phyloP scores from a whole-genome alignment of 2,329 filamentous ascomycete species.

The Aureobasidium sp. region DNA sequence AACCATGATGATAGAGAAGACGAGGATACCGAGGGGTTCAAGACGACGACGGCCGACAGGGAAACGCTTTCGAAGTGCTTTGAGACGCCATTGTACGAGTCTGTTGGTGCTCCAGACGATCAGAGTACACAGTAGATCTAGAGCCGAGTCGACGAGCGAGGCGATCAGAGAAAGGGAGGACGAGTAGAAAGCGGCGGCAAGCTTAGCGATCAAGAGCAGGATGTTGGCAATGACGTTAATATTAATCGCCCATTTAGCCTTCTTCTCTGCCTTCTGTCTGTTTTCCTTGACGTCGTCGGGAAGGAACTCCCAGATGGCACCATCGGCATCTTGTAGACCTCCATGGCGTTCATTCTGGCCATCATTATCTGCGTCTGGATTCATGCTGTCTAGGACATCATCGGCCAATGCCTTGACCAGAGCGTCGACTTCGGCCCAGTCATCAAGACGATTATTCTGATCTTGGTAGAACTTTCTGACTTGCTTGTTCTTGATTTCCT shows the following conservation, averaged over 20 bases:
- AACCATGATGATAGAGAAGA: conserved; percentile 58
- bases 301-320: conserved; percentile 48
- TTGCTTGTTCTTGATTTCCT: conserved; percentile 47
- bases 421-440: conserved; percentile 54
- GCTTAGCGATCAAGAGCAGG: conserved; percentile 48
- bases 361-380: conserved; percentile 52
- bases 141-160: conserved; percentile 54
- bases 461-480: conserved; percentile 48
- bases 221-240: conserved; percentile 57
- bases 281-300: conserved; percentile 48
- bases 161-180: conserved; percentile 56
- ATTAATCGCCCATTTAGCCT: conserved; percentile 53
- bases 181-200: conserved; percentile 49
- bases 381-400: conserved; percentile 54
- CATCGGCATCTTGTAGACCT: conserved; percentile 42
- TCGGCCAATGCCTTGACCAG: conserved; percentile 51
- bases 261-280: conserved; percentile 40
- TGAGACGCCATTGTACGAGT: conserved; percentile 51
- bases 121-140: conserved; percentile 54
- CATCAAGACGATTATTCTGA: conserved; percentile 49
- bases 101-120: conserved; percentile 56
- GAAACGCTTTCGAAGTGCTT: conserved; percentile 46
- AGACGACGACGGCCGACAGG: conserved; percentile 52
- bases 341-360: conserved; percentile 49
- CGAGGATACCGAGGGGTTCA: conserved; percentile 56